phyloP scores from a whole-genome alignment of 2,329 filamentous ascomycete genomes.

The Sporothrix curviconia region DNA sequence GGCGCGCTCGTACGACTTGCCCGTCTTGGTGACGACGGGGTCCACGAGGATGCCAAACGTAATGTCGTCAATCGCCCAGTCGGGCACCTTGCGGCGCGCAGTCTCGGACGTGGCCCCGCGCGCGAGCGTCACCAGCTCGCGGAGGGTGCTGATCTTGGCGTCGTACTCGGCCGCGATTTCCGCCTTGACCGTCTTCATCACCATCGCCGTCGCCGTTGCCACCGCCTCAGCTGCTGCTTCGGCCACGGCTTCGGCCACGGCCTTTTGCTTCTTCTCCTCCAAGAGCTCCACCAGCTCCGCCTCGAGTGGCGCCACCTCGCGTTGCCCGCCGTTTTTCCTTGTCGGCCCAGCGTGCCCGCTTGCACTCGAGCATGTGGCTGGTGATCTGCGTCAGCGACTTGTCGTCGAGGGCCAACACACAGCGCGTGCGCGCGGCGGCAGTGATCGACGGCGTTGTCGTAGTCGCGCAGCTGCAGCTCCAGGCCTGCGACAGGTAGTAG shows the following conservation, averaged over 20 bases:
- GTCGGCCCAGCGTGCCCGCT: constrained; percentile 79
- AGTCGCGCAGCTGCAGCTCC: constrained; percentile 65
- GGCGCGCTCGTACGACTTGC: constrained; percentile 82
- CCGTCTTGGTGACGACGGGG: constrained; percentile 70
- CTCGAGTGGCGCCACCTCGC: constrained; percentile 53
- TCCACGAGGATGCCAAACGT: constrained; percentile 69
- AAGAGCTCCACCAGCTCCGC: constrained; percentile 51
- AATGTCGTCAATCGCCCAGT: constrained; percentile 72
- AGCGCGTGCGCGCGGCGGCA: constrained; percentile 67
- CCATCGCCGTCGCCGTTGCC: constrained; percentile 25
- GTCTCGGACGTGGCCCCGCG: constrained; percentile 35
- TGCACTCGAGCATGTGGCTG: constrained; percentile 67
- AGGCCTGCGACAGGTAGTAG: constrained; percentile 80
- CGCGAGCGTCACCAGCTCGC: constrained; percentile 47
- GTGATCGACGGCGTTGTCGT: constrained; percentile 63
- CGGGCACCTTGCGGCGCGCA: constrained; percentile 55
- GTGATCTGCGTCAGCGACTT: constrained; percentile 66
- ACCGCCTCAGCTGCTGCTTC: background rate
- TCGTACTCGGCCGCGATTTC: constrained; percentile 44
- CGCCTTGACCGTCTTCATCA: constrained; percentile 41
- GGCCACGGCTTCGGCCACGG: too few species aligned
- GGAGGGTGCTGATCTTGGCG: constrained; percentile 39
- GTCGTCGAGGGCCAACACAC: constrained; percentile 54
- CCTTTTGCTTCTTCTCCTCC: constrained; percentile 38
- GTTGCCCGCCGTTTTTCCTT: constrained; percentile 56